Conservation (phyloP, 805 yeast species). For the Metschnikowia amazonensis region DNA sequence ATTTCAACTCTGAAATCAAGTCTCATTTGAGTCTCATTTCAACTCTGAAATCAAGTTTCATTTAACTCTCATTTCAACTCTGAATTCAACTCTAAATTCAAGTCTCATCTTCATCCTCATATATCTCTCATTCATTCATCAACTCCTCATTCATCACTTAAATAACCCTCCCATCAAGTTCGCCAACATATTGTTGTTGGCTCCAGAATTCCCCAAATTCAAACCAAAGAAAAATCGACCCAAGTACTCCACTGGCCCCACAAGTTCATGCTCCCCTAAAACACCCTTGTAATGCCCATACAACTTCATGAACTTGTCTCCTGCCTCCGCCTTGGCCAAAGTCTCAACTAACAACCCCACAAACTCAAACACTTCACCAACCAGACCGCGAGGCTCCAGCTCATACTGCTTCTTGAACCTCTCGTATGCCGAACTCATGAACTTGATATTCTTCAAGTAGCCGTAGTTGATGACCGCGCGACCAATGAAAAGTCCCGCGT, state of each 20-base stretch:
- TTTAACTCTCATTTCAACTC: too few species aligned
- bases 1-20: too few species aligned
- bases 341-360: conserved; percentile 62
- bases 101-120: too few species aligned
- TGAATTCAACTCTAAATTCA: too few species aligned
- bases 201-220: conserved; percentile 33
- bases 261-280: conserved; percentile 33
- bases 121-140: too few species aligned
- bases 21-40: too few species aligned
- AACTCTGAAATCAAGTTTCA: too few species aligned
- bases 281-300: conserved; percentile 45
- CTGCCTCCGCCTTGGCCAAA: conserved; percentile 47
- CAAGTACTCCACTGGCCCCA: conserved; percentile 48
- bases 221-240: conserved; percentile 65
- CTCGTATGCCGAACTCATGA: conserved; percentile 40
- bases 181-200: conserved; percentile 42
- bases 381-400: conserved; percentile 19
- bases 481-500: conserved; percentile 31
- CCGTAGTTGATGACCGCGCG: conserved; percentile 77
- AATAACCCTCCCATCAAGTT: conserved; percentile 62
- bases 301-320: conserved; percentile 52
- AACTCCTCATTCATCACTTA: conserved; percentile 26
- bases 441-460: conserved; percentile 60
- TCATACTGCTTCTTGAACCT: conserved; percentile 22
- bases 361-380: conserved; percentile 50